A percentile compares a stretch with the other conserved stretches of the same genome.
phyloP scores from a whole-genome alignment of 208 protist species.

The Acanthamoeba divionensis region DNA sequence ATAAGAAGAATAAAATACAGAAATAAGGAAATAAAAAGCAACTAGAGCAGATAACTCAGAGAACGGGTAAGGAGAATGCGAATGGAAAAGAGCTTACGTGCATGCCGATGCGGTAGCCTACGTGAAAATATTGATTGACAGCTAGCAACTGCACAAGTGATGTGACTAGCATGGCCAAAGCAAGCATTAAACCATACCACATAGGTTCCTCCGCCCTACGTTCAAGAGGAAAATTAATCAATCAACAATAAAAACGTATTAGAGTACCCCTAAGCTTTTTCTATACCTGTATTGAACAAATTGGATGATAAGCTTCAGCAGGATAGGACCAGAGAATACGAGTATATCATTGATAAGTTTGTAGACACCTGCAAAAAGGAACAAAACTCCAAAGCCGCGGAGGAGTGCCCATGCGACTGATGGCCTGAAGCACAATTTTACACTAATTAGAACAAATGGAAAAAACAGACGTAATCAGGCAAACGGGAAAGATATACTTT shows the following conservation, averaged over 20 bases:
- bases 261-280: neutral
- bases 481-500: neutral
- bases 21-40: no score
- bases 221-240: no score
- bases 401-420: neutral
- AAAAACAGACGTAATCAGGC: neutral
- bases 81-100: neutral
- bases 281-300: constrained; percentile 13
- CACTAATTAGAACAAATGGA: neutral
- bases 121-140: constrained; percentile 36
- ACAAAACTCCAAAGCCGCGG: neutral
- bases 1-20: no score
- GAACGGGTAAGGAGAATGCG: neutral
- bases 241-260: no score
- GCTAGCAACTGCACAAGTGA: neutral
- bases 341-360: neutral
- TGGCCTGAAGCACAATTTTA: neutral
- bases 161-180: neutral
- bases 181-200: neutral
- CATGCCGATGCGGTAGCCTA: constrained; percentile 26
- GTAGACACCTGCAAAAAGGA: neutral
- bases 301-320: neutral
- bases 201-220: no score
- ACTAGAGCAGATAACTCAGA: no score
- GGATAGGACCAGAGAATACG: neutral